Evolutionary conservation across 768 basidiomycete species (phyloP), one percentile per base, ranked within the genome.

Genomic region (Boletellus sp.): DNA sequence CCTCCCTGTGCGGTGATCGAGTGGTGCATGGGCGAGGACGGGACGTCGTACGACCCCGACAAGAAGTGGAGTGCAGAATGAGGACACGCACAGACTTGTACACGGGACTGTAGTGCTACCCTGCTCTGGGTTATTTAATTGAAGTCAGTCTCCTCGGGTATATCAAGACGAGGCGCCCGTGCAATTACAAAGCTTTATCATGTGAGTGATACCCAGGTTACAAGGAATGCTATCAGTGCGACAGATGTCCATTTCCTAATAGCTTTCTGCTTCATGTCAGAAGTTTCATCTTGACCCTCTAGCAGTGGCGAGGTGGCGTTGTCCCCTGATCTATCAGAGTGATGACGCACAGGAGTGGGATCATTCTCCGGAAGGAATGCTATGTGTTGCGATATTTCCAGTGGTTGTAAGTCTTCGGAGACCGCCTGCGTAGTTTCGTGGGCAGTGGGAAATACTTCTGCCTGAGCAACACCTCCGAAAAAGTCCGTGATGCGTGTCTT

Each of bases 391-490:
- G 12, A 22, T 1, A 11, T 41, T 24, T 57, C 43, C 9, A 17
- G 13, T 3, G 17, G 45, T 28, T 20, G 50, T 1, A 5, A 12
- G n/a, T 36, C 20, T 22, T 50, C 31, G 11, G 23, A 4, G 35
- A 42, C 13, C 2, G 19, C 36, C 12, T 35, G 52, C 4, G 3
- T 6, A 6, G 15, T 34, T 16, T 59, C 55, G 28, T 56, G 41
- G 1, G 42, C 17, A 31, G 39, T 28, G 39, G 60, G 60, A n/a
- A 71, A 64, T 15, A 93, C 72, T 58, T 97, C 91, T 0, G 86
- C 90, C 51, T 87, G 85, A 15, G 88, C 76, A 16, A 96, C 90
- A 1, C 90, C 94, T 3, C 91, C 91, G 58, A 94, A 85, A 64
- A 94, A 94, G 66, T 93, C 90, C 4, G 90, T 92, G 47, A 93